Percentiles rank a stretch among this genome's conserved stretches.
phyloP scores from a whole-genome alignment of 176 grass and related monocot species.

The barley (Hordeum vulgare) region DNA sequence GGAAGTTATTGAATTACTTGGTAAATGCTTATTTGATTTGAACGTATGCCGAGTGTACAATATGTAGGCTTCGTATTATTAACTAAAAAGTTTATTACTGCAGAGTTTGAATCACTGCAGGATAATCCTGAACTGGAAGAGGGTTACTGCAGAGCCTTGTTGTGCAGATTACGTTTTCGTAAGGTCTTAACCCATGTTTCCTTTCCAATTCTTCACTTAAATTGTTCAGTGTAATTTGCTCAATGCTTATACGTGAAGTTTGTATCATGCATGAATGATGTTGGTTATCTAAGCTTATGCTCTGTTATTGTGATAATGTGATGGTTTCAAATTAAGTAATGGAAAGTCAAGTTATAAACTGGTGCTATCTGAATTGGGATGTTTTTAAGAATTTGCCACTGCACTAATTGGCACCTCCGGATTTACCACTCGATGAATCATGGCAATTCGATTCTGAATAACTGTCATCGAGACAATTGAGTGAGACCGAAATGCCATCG shows the following conservation, averaged over 20 bases:
- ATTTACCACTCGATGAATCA: background rate
- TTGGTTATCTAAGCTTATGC: conserved; percentile 21
- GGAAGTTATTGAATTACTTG: conserved; percentile 2
- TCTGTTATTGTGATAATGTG: conserved; percentile 4
- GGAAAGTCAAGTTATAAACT: background rate
- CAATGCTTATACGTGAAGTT: background rate
- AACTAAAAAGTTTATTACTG: conserved; percentile 25
- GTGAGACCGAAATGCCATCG: background rate
- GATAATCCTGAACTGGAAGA: conserved; percentile 86
- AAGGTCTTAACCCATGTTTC: conserved; percentile 91
- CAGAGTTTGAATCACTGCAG: conserved; percentile 86
- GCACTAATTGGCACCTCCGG: background rate
- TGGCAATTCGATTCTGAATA: background rate
- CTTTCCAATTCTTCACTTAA: conserved; percentile 22
- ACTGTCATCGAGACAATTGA: background rate
- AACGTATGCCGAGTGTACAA: conserved; percentile 1
- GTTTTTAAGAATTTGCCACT: background rate
- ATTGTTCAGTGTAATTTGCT: conserved; percentile 9
- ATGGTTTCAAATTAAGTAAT: background rate
- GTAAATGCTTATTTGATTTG: background rate
- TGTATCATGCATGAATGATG: background rate
- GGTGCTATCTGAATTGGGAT: background rate
- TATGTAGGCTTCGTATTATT: background rate
- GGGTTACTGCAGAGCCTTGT: conserved; percentile 79
- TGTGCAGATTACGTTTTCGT: conserved; percentile 99